Conservation (phyloP, 129 eudicot species). For the Gnaphalium uliginosum region DNA sequence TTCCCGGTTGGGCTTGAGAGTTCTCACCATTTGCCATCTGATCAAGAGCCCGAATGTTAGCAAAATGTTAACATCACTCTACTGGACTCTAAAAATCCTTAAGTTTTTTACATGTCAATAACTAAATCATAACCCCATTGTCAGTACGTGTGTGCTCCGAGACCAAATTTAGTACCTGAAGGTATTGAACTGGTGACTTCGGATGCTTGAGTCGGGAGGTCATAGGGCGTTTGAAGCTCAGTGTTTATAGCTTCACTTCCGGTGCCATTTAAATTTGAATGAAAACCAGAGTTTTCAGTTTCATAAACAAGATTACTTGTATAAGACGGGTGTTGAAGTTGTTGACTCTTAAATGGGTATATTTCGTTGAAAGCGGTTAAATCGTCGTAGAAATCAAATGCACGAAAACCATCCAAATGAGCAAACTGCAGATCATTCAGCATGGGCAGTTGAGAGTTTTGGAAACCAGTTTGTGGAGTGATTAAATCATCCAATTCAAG, state of each 20-base stretch:
- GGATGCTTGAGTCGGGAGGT: constrained; percentile 15
- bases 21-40: constrained; percentile 62
- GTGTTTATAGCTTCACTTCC: not conserved
- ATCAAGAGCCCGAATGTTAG: constrained; percentile 64
- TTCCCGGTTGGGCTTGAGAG: constrained; percentile 31
- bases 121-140: constrained; percentile 17
- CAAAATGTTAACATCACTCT: constrained; percentile 11
- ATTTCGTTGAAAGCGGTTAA: constrained; percentile 23
- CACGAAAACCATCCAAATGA: constrained; percentile 50
- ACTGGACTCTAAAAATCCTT: not conserved
- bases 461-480: constrained; percentile 41
- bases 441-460: constrained; percentile 26
- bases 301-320: constrained; percentile 20
- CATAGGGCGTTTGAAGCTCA: not conserved
- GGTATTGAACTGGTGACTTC: constrained; percentile 21
- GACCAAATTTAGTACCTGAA: constrained; percentile 54
- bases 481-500: constrained; percentile 77
- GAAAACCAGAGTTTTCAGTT: constrained; percentile 24
- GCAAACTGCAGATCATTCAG: constrained; percentile 28
- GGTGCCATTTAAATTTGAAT: constrained; percentile 13
- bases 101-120: constrained; percentile 25
- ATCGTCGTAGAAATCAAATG: constrained; percentile 42
- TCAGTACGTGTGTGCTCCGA: constrained; percentile 11
- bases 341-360: constrained; percentile 31
- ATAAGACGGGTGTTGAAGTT: constrained; percentile 28